Conservation (phyloP, 106 monocot genomes). For the Dactylorhiza incarnata region DNA sequence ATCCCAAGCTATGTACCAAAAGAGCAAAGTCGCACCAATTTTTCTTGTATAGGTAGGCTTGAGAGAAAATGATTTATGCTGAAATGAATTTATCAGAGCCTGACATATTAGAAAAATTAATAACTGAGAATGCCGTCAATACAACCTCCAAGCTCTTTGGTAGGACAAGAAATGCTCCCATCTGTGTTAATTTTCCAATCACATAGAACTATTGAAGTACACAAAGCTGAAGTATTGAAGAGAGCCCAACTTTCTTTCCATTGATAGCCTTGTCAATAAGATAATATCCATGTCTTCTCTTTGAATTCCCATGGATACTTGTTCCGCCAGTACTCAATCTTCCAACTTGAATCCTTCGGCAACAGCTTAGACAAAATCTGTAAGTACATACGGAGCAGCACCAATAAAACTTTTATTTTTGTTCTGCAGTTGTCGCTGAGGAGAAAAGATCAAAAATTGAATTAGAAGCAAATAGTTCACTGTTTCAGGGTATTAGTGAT, state of each 20-base stretch:
- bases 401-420: slow-evolving; percentile 29
- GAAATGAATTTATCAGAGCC: slow-evolving; percentile 2
- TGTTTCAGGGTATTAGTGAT: no score
- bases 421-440: slow-evolving; percentile 39
- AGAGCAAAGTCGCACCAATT: background rate
- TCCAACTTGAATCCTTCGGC: slow-evolving; percentile 26
- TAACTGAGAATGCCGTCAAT: slow-evolving; percentile 21
- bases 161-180: slow-evolving; percentile 28
- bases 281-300: slow-evolving; percentile 8
- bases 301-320: background rate
- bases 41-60: slow-evolving; percentile 6
- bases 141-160: slow-evolving; percentile 32
- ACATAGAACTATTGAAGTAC: slow-evolving; percentile 7
- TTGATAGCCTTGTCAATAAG: slow-evolving; percentile 6
- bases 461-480: slow-evolving; percentile 10
- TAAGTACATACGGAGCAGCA: slow-evolving; percentile 50
- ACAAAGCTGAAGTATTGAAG: slow-evolving; percentile 3
- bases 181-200: slow-evolving; percentile 15
- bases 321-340: slow-evolving; percentile 2
- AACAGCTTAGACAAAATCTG: slow-evolving; percentile 45
- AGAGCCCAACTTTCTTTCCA: slow-evolving; percentile 8
- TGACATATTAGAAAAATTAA: slow-evolving; percentile 25
- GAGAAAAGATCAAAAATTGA: background rate
- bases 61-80: slow-evolving; percentile 2
- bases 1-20: slow-evolving; percentile 1